Conservation (phyloP, 2,329 filamentous ascomycete species). For the Monosporascus sp. region DNA sequence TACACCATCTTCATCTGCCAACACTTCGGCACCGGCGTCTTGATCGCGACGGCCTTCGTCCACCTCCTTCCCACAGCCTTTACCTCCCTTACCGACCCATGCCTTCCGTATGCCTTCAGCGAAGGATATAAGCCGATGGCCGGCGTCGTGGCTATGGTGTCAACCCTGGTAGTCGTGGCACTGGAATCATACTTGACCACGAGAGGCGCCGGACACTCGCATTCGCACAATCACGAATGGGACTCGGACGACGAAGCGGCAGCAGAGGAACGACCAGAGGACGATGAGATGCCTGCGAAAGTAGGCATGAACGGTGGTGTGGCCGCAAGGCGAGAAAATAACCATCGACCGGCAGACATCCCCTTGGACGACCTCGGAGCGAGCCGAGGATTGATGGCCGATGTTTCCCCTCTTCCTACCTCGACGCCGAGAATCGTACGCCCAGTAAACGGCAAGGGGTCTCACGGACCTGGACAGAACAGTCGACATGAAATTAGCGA, state of each 20-base stretch:
- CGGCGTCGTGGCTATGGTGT: constrained; percentile 75
- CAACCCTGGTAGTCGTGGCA: constrained; percentile 74
- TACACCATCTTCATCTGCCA: constrained; percentile 61
- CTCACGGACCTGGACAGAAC: constrained; percentile 6
- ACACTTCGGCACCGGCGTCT: constrained; percentile 75
- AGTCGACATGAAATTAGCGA: constrained; percentile 17
- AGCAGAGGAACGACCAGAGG: constrained; percentile 12
- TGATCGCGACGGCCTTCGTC: constrained; percentile 83
- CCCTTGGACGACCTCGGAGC: constrained; percentile 46
- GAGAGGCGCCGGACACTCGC: constrained; percentile 56
- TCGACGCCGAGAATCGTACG: constrained; percentile 36
- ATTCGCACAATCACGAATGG: constrained; percentile 48
- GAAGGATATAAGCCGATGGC: constrained; percentile 73
- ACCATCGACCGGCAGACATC: constrained; percentile 42
- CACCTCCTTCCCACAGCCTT: constrained; percentile 68
- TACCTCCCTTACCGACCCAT: constrained; percentile 60
- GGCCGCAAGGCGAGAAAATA: constrained; percentile 30
- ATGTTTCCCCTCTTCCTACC: constrained; percentile 53
- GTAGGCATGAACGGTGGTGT: constrained; percentile 27
- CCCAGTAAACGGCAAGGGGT: constrained; percentile 12
- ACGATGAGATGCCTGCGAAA: constrained; percentile 18
- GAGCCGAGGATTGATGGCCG: constrained; percentile 50
- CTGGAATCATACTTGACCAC: constrained; percentile 88
- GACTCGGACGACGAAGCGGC: constrained; percentile 39
- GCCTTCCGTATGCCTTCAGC: constrained; percentile 74